Evolutionary conservation across 2,329 filamentous ascomycete genomes (phyloP), one percentile per base, ranked within the genome.

Genomic region (Exophiala phaeomuriformis): DNA sequence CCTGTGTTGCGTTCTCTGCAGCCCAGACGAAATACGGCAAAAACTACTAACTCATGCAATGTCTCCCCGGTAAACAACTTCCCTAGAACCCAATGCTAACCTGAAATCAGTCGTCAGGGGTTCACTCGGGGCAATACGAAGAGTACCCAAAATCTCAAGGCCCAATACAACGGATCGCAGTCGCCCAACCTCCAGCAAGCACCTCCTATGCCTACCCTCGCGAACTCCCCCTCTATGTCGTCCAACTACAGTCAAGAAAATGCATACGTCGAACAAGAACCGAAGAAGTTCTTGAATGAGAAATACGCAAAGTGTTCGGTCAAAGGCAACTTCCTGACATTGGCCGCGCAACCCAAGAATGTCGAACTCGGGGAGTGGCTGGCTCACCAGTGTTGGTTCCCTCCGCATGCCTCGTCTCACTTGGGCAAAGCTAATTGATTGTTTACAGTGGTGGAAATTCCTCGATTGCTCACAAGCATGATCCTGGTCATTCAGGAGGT

Each of bases 341-440:
- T 97, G 55, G 94, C 90, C 65, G 89, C 90, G 47, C 86, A 90
- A 67, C 91, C 91, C 27, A 90, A 91, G 75, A 90, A 93, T 52
- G 88, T 96, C 43, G 91, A 96, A 66, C 83, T 89, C 67, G 91
- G 89, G 61, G 91, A 97, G 72, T 97, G 91, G 91, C 80, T 96
- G 63, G 90, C 90, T 59, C 89, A 96, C 70, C 91, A 96, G 77
- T 84, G 91, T 95, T 77, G 67, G 65, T 47, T 42, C 5, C 35
- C 31, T 39, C 28, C 30, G 4, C 7, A 27, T 12, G 39, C 39
- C 10, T 6, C 6, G 19, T 42, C 28, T 8, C 27, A 31, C 19
- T 19, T 19, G 19, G 19, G 19, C 12, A 8, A 45, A 45, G 42
- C 42, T 31, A 19, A 32, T 32, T 43, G 33, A 57, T 47, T 49